Evolutionary conservation across 345 rosid genomes (phyloP), one percentile per base, ranked within the genome.

Genomic region (Pistacia vera): DNA sequence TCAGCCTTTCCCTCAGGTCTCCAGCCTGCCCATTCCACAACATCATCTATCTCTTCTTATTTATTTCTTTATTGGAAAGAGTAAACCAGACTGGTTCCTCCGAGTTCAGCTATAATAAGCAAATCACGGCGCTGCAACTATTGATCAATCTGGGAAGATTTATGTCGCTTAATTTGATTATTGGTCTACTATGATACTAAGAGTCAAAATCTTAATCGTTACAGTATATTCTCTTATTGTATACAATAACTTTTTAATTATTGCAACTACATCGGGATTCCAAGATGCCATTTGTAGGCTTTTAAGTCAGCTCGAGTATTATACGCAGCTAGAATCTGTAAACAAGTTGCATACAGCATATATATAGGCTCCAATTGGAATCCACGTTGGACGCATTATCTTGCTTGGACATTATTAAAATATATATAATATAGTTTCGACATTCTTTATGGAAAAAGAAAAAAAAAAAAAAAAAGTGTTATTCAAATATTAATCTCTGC

Each of bases 301-400:
- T 5, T 7, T 5, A 41, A 41, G 46, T 41, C 46, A 41, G 1
- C 46, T 41, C 9, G 8, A 41, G 46, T 41, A 41, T 41, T 41
- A 41, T 41, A 41, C 8, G 46, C 46, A 41, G 46, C 46, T 41
- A 41, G 46, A 41, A 41, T 7, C 57, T 16, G 57, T 13, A 12
- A 18, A 18, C 17, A 69, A 83, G 69, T 80, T 71, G 77, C 62
- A 0, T 28, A 5, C 7, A 5, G 5, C 5, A 36, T 38, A 38
- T 38, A 16, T 7, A 6, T 62, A 59, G 78, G 69, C 77, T 51
- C 69, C 61, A 41, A 75, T 68, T 79, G 83, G 86, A 71, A 73
- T 83, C 86, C 86, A 77, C 83, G 83, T 61, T 71, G 81, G 77
- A 80, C 77, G 75, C 83, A 80, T 80, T 72, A 71, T 71, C 55